These are phyloP conservation scores for Sugiyamaella qingdaonensis DNA, from an alignment of 805 yeast genomes.

Conservation along the genomic window DNA sequence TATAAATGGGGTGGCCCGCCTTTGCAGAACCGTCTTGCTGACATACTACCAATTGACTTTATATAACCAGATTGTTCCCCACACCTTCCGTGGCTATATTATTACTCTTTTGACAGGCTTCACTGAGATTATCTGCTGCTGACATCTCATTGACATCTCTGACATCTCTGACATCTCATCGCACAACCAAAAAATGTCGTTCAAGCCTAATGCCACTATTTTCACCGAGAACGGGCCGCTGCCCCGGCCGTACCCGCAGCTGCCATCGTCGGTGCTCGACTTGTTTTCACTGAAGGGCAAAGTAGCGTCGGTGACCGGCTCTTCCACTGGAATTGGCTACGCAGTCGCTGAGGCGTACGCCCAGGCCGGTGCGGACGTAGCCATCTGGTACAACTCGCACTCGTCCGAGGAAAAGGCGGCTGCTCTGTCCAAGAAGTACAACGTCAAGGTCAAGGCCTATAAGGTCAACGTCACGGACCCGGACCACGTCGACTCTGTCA, in stretches of 20 bases:
- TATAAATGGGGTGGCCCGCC: neutral
- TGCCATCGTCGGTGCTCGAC: conserved; percentile 53
- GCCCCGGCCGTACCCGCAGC: conserved; percentile 52
- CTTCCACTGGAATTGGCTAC: conserved; percentile 76
- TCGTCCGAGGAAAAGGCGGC: conserved; percentile 63
- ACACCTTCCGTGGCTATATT: neutral
- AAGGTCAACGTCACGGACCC: conserved; percentile 52
- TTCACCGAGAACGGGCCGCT: conserved; percentile 38
- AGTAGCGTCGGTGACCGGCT: conserved; percentile 81
- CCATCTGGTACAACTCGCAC: conserved; percentile 60
- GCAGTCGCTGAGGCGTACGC: conserved; percentile 80
- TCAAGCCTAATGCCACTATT: conserved; percentile 23
- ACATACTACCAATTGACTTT: neutral
- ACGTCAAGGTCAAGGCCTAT: conserved; percentile 60
- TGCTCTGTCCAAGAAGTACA: conserved; percentile 51
- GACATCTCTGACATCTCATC: neutral
- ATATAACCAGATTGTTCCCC: neutral
- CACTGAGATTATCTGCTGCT: neutral
- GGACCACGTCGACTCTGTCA: conserved; percentile 46
- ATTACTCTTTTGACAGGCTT: neutral
- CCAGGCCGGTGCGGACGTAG: conserved; percentile 84
- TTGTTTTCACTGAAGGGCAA: conserved; percentile 76
- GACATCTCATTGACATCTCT: neutral
- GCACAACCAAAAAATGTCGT: conserved; percentile 19
- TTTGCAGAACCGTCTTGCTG: neutral